phyloP scores from a whole-genome alignment of 169 alveolate genomes.

The Eimeria acervulina region DNA sequence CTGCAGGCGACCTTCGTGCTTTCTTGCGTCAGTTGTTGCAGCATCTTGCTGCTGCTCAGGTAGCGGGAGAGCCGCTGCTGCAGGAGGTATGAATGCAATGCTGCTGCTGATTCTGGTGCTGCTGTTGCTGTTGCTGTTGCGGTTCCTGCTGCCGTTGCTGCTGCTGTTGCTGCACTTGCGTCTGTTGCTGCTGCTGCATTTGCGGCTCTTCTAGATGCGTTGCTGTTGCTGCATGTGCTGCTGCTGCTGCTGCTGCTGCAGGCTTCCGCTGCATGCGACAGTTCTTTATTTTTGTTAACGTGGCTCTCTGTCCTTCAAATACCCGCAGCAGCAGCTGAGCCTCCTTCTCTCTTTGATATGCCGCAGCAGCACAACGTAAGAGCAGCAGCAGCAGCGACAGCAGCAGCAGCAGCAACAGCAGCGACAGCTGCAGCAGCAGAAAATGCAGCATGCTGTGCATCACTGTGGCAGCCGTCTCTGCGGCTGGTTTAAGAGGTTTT shows the following conservation, averaged over 20 bases:
- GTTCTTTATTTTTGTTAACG: not conserved
- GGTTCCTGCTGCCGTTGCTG: not conserved
- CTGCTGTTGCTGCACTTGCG: not conserved
- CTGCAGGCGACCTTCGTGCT: constrained; percentile 41
- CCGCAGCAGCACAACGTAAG: constrained; percentile 17
- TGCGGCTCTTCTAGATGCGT: not conserved
- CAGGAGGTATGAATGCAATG: not conserved
- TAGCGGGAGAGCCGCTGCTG: constrained; percentile 32
- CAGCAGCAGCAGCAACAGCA: not conserved
- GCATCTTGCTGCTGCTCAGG: constrained; percentile 12
- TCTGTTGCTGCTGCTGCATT: not conserved
- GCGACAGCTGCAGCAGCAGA: not conserved
- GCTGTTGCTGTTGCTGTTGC: not conserved
- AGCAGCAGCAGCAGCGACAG: not conserved
- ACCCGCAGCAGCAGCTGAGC: constrained; percentile 47
- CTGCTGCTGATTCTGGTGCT: constrained; percentile 35
- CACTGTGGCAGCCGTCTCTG: not conserved
- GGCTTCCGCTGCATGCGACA: constrained; percentile 43
- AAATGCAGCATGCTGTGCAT: not conserved
- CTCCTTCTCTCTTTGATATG: constrained; percentile 11
- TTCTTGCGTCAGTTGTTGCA: constrained; percentile 51
- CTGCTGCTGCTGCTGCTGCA: constrained; percentile 48
- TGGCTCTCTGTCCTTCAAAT: constrained; percentile 33
- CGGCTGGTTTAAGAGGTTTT: not conserved
- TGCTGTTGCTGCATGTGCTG: not conserved